Conservation (phyloP, 352 stramenopile genomes). For the Globisporangium echinulatum region DNA sequence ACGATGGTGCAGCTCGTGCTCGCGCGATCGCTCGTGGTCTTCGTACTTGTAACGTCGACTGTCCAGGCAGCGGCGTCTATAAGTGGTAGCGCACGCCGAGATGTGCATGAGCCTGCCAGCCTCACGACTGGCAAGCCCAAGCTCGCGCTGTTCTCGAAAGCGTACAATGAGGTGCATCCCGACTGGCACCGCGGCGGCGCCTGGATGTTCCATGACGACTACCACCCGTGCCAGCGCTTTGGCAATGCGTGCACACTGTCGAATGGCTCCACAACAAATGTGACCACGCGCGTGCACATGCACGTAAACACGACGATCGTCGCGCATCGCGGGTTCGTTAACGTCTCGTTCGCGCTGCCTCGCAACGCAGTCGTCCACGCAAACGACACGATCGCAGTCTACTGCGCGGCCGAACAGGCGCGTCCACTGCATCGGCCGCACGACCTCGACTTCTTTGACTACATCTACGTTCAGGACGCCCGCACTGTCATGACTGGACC, state of each 20-base stretch:
- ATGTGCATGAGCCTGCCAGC: no score
- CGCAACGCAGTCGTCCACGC: slow-evolving; percentile 3
- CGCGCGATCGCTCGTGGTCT: no score
- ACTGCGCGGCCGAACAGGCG: slow-evolving; percentile 28
- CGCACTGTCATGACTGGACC: background rate
- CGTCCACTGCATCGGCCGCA: background rate
- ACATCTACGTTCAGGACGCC: slow-evolving; percentile 14
- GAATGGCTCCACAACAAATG: slow-evolving; percentile 3
- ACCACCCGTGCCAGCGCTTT: slow-evolving; percentile 18
- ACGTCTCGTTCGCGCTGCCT: slow-evolving; percentile 11
- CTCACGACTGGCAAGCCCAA: background rate
- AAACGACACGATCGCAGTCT: slow-evolving; percentile 28
- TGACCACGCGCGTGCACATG: background rate
- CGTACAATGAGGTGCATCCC: slow-evolving; percentile 16
- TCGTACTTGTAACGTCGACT: no score
- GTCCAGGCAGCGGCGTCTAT: no score
- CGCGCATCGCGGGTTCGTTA: slow-evolving; percentile 13
- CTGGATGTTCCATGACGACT: slow-evolving; percentile 25
- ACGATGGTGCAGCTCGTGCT: no score
- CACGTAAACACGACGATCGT: slow-evolving; percentile 23
- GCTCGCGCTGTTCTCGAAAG: slow-evolving; percentile 6
- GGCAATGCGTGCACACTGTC: background rate
- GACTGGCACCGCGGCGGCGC: slow-evolving; percentile 29
- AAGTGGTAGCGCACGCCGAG: no score
- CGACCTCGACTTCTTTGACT: slow-evolving; percentile 16